Evolutionary conservation across 2,329 filamentous ascomycete species (phyloP).

Genomic region (Pestalotiopsis fici): DNA sequence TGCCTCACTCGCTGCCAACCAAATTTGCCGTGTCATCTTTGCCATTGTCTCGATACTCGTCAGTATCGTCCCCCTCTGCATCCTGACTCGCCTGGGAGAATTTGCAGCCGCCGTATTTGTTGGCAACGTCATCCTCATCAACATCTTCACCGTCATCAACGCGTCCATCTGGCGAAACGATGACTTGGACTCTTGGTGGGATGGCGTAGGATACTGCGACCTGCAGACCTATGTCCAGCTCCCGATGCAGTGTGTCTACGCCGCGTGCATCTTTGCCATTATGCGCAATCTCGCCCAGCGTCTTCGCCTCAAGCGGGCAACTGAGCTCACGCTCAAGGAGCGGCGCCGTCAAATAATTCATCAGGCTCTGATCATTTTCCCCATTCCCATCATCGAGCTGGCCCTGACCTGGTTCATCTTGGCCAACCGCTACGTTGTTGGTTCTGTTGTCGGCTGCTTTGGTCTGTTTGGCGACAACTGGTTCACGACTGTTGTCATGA

Average conservation of each 20-base stretch:
- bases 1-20: conserved; percentile 35
- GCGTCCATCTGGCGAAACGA: conserved; percentile 55
- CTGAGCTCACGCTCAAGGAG: conserved; percentile 40
- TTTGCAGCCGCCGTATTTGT: conserved; percentile 54
- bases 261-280: conserved; percentile 53
- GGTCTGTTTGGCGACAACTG: conserved; percentile 45
- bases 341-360: conserved; percentile 40
- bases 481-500: conserved; percentile 49
- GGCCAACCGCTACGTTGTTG: conserved; percentile 49
- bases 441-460: conserved; percentile 50
- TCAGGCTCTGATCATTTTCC: conserved; percentile 57
- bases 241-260: conserved; percentile 44
- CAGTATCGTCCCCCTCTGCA: conserved; percentile 51
- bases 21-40: conserved; percentile 49
- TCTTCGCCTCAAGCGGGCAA: conserved; percentile 45
- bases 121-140: conserved; percentile 43
- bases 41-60: conserved; percentile 44
- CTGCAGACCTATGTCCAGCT: conserved; percentile 39
- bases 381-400: conserved; percentile 51
- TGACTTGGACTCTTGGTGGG: conserved; percentile 50
- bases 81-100: conserved; percentile 55
- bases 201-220: conserved; percentile 56
- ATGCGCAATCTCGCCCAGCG: conserved; percentile 55
- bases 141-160: conserved; percentile 50
- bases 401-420: conserved; percentile 49